Conservation (phyloP, 768 basidiomycete genomes). For the Terana coerulea region DNA sequence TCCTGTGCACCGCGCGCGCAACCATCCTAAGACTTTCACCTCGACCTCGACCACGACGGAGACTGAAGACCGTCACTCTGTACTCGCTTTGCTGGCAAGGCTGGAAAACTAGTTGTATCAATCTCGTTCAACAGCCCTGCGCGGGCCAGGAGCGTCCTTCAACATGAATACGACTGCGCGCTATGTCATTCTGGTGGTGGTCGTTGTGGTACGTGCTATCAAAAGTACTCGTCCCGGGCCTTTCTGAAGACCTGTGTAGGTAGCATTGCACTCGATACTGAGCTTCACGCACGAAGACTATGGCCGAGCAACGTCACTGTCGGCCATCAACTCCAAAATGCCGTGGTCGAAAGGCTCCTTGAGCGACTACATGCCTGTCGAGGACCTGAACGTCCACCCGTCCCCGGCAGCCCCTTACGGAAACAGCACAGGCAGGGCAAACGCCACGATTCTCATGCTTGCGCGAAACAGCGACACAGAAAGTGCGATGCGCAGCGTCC, state of each 20-base stretch:
- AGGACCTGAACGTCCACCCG: background rate
- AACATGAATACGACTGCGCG: constrained; percentile 27
- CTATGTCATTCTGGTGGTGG: constrained; percentile 28
- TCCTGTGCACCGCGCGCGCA: background rate
- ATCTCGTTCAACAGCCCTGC: background rate
- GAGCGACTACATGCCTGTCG: background rate
- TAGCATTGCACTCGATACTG: constrained; percentile 53
- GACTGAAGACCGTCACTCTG: background rate
- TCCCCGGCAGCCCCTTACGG: background rate
- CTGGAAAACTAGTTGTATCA: too few relatives aligned
- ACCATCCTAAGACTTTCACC: background rate
- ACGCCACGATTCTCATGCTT: constrained; percentile 43
- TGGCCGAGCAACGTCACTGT: constrained; percentile 54
- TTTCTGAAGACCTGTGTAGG: constrained; percentile 13
- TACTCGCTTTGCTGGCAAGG: background rate
- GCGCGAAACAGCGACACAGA: constrained; percentile 62
- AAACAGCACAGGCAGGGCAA: constrained; percentile 19
- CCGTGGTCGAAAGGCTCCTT: too few relatives aligned
- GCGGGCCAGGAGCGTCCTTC: background rate
- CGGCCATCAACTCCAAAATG: constrained; percentile 30
- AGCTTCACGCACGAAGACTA: constrained; percentile 65
- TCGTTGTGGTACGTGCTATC: constrained; percentile 25
- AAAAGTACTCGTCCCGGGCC: background rate
- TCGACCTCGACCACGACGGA: background rate
- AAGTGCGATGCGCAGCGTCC: constrained; percentile 60